Conservation (phyloP, 2,329 filamentous ascomycete species). For the Hymenoscyphus scutula region DNA sequence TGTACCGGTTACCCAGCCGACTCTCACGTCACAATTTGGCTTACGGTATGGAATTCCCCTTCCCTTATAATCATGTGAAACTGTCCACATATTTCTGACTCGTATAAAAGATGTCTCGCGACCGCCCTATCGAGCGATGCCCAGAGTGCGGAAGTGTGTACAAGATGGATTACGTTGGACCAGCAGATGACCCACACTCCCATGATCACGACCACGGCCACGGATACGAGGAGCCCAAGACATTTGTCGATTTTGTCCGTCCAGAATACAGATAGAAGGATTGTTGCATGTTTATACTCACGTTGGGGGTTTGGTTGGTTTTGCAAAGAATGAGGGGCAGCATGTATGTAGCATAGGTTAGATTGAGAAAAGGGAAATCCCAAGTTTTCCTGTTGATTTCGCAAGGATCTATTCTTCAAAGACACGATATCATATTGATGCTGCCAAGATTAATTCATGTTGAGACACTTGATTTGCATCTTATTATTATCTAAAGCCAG, state of each 20-base stretch:
- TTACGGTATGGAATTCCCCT: slow-evolving; percentile 61
- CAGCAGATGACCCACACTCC: slow-evolving; percentile 60
- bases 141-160: slow-evolving; percentile 93
- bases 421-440: not conserved
- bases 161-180: slow-evolving; percentile 96
- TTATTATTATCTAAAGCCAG: slow-evolving; percentile 16
- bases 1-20: slow-evolving; percentile 94
- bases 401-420: not conserved
- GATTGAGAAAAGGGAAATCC: slow-evolving; percentile 1
- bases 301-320: not conserved
- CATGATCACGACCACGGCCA: slow-evolving; percentile 55
- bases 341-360: slow-evolving; percentile 18
- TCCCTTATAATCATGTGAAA: slow-evolving; percentile 24
- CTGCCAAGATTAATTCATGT: too few relatives aligned
- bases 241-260: slow-evolving; percentile 93
- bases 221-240: slow-evolving; percentile 82
- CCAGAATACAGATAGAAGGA: slow-evolving; percentile 78
- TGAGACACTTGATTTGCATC: slow-evolving; percentile 16
- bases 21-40: slow-evolving; percentile 87
- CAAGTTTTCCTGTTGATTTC: slow-evolving; percentile 2
- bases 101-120: slow-evolving; percentile 67
- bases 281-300: slow-evolving; percentile 9
- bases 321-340: not conserved
- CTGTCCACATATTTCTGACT: not conserved
- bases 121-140: slow-evolving; percentile 92